These are phyloP conservation scores for Kitagawia praeruptora DNA, from an alignment of 129 eudicot genomes.

Conservation along the genomic window DNA sequence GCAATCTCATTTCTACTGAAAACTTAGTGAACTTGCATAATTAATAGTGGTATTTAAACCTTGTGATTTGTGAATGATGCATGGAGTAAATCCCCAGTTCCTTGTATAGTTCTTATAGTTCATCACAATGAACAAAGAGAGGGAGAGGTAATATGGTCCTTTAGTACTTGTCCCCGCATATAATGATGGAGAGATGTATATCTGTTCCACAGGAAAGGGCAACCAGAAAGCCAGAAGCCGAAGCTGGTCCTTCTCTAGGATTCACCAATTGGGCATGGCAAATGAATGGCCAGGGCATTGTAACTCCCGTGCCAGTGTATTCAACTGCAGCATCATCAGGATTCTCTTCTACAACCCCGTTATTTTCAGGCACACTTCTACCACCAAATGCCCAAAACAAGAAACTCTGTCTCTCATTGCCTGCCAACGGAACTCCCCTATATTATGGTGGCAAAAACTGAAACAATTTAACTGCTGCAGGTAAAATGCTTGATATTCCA, in stretches of 20 bases:
- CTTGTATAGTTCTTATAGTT: neutral
- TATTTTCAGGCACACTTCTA: conserved; percentile 21
- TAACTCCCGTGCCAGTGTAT: conserved; percentile 31
- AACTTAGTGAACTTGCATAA: neutral
- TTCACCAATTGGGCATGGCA: conserved; percentile 49
- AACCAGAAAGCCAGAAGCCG: conserved; percentile 26
- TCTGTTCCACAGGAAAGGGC: conserved; percentile 36
- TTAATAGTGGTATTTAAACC: neutral
- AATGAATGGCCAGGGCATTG: conserved; percentile 35
- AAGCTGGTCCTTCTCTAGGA: conserved; percentile 28
- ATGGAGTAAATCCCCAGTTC: neutral
- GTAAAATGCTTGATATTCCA: neutral
- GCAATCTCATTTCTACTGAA: neutral
- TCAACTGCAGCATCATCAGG: conserved; percentile 97
- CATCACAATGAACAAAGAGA: neutral
- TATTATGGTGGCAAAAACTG: conserved; percentile 14
- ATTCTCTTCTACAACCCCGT: conserved; percentile 50
- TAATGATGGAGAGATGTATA: conserved; percentile 2
- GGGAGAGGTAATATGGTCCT: neutral
- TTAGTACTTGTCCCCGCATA: neutral
- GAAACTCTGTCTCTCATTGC: conserved; percentile 16
- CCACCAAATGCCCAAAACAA: conserved; percentile 16
- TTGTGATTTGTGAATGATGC: neutral
- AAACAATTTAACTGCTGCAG: neutral
- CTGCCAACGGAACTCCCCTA: conserved; percentile 11